Evolutionary conservation across 2,329 filamentous ascomycete species (phyloP).

Genomic region (Didymella sp.): DNA sequence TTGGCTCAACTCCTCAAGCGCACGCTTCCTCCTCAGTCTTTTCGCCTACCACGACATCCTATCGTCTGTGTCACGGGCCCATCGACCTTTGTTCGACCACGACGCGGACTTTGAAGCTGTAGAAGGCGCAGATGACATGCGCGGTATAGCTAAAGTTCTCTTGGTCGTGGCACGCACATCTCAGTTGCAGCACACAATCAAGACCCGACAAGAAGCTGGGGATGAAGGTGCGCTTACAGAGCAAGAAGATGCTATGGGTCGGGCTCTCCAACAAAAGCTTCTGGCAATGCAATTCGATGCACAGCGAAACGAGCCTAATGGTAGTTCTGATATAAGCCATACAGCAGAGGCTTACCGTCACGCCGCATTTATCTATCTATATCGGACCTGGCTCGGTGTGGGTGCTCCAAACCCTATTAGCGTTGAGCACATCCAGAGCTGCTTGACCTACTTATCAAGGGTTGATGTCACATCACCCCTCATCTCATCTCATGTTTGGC

Average conservation of each 20-base stretch:
- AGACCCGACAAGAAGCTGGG: conserved; percentile 16
- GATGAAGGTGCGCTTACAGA: conserved; percentile 22
- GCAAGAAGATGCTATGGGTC: conserved; percentile 28
- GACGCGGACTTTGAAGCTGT: conserved; percentile 29
- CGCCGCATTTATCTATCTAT: conserved; percentile 45
- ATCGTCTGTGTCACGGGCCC: conserved; percentile 38
- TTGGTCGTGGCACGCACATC: conserved; percentile 39
- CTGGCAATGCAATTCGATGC: conserved; percentile 27
- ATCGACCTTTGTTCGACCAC: conserved; percentile 35
- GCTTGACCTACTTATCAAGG: conserved; percentile 27
- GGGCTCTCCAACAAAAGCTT: conserved; percentile 29
- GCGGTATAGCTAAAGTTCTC: conserved; percentile 36
- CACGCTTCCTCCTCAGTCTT: conserved; percentile 38
- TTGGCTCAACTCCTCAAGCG: conserved; percentile 28
- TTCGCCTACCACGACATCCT: conserved; percentile 46
- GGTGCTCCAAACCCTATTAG: conserved; percentile 42
- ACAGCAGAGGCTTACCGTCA: conserved; percentile 44
- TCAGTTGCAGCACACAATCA: conserved; percentile 33
- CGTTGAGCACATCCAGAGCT: conserved; percentile 37
- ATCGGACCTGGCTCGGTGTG: conserved; percentile 42
- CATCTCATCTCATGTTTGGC: conserved; percentile 41
- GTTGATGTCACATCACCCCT: conserved; percentile 33
- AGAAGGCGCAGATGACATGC: conserved; percentile 33
- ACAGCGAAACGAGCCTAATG: conserved; percentile 9
- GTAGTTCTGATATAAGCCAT: conserved; percentile 23